phyloP scores from a whole-genome alignment of 1,139 yeast species.

The Pneumocystis oryctolagi region DNA sequence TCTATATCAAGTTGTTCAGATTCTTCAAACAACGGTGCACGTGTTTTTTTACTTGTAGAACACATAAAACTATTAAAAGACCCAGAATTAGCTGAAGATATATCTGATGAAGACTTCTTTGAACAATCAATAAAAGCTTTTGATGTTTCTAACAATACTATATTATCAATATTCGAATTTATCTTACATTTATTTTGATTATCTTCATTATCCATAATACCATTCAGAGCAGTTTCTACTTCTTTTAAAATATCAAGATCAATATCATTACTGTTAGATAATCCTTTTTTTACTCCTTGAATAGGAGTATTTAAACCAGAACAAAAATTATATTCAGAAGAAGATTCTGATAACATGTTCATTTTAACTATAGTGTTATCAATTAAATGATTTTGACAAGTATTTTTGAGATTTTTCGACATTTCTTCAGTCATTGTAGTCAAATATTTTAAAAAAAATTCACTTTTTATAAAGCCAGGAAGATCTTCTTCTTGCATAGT shows the following conservation, averaged over 20 bases:
- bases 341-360: neutral
- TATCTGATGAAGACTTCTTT: neutral
- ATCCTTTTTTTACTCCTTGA: neutral
- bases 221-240: neutral
- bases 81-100: neutral
- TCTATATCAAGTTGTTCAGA: neutral
- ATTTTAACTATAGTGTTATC: neutral
- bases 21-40: neutral
- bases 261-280: neutral
- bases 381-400: neutral
- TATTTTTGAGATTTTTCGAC: neutral
- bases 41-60: neutral
- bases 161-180: neutral
- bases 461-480: slow-evolving; percentile 3
- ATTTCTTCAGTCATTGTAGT: neutral
- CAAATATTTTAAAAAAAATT: slow-evolving; percentile 5
- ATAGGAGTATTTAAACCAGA: neutral
- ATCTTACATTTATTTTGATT: neutral
- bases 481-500: slow-evolving; percentile 3
- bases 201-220: neutral
- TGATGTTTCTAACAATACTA: slow-evolving; percentile 1
- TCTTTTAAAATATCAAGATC: slow-evolving; percentile 1
- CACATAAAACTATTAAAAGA: neutral
- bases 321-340: neutral
- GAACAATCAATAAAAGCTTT: neutral